A percentile compares a stretch with the other conserved stretches of the same genome.
phyloP scores from a whole-genome alignment of 2,329 filamentous ascomycete species.

The Apiospora phragmitis region DNA sequence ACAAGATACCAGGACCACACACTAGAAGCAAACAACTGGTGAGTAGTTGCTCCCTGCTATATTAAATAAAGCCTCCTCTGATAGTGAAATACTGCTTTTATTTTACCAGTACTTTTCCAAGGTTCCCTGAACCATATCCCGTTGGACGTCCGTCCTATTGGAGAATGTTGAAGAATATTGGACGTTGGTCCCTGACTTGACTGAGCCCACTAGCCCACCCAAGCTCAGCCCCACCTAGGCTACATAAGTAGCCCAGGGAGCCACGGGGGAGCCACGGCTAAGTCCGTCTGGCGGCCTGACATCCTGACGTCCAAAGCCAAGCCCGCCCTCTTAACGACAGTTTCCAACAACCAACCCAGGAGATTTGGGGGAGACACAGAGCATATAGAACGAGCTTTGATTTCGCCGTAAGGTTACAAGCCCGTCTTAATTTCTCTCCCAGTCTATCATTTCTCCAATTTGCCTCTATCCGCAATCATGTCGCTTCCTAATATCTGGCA shows the following conservation, averaged over 20 bases:
- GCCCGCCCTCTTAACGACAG: not conserved
- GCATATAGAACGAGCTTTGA: not conserved
- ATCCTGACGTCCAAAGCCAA: not conserved
- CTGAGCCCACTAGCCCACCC: not conserved
- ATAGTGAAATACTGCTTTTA: not conserved
- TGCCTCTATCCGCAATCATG: slow-evolving; percentile 33
- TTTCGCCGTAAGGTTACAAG: not conserved
- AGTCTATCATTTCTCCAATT: not conserved
- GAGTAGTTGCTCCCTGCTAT: not conserved
- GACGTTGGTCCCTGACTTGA: not conserved
- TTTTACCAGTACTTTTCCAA: not conserved
- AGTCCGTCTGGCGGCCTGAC: not conserved
- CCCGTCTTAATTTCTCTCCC: not conserved
- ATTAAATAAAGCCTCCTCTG: not conserved
- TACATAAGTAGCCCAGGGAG: too few relatives aligned
- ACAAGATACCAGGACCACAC: not conserved
- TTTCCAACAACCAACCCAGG: not conserved
- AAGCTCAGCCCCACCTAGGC: not conserved
- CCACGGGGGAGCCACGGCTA: not conserved
- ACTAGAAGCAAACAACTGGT: not conserved
- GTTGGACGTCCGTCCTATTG: not conserved
- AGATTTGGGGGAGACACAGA: not conserved
- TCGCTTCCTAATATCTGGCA: slow-evolving; percentile 78
- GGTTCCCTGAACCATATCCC: not conserved
- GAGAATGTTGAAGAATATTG: not conserved